Evolutionary conservation across 495 filamentous ascomycete genomes (phyloP).

Genomic region (Penicillium tannophilum): DNA sequence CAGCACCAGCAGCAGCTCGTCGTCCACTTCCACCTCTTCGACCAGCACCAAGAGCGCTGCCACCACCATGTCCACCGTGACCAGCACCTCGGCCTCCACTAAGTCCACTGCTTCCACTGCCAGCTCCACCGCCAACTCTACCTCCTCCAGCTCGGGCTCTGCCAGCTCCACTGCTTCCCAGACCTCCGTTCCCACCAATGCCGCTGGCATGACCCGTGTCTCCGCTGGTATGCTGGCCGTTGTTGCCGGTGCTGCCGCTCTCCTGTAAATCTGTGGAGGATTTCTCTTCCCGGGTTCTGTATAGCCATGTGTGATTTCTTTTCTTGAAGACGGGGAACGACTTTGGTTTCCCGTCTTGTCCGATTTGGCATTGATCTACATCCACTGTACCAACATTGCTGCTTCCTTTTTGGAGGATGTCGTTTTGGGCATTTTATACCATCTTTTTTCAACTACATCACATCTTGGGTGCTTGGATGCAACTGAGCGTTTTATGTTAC

Average conservation of each 20-base stretch:
- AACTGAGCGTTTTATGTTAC: conserved; percentile 3
- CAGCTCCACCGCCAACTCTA: conserved; percentile 16
- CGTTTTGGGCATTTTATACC: background rate
- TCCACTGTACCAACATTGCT: background rate
- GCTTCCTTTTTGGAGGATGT: background rate
- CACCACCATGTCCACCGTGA: conserved; percentile 38
- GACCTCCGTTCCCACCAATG: conserved; percentile 28
- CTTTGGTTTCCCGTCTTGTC: background rate
- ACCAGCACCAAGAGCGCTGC: conserved; percentile 37
- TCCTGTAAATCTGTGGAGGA: conserved; percentile 31
- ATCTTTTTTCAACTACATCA: background rate
- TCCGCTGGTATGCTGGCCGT: conserved; percentile 43
- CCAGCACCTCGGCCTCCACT: conserved; percentile 30
- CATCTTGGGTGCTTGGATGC: background rate
- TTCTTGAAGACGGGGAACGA: background rate
- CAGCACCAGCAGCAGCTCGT: conserved; percentile 1
- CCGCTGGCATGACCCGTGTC: conserved; percentile 39
- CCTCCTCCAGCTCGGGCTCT: conserved; percentile 24
- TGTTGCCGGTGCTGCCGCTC: conserved; percentile 34
- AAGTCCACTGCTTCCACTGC: conserved; percentile 22
- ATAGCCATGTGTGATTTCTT: conserved; percentile 2
- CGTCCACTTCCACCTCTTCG: conserved; percentile 10
- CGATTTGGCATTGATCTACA: conserved; percentile 6
- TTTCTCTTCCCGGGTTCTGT: background rate
- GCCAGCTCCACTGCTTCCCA: conserved; percentile 15